Base-by-base conservation (phyloP, 2,329 filamentous ascomycete genomes). In the Trichophyton mentagrophytes region DNA sequence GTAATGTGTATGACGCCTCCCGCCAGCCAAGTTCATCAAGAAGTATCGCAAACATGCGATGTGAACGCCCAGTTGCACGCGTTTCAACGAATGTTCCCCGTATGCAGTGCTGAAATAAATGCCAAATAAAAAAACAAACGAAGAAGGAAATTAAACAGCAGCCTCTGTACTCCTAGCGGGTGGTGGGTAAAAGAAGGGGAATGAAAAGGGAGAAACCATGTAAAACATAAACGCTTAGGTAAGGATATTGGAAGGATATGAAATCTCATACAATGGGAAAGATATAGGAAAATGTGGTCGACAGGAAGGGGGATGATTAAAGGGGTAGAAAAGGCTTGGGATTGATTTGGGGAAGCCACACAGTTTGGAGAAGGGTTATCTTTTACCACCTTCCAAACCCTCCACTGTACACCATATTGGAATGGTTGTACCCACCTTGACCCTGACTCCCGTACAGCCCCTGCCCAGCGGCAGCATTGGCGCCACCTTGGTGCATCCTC, bases 401-500 rank as follows among this genome's bases (percentile, higher is more conserved):
- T 72, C 83, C 84, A 73, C 78, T 78, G 76, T 95, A 95, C 82
- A 95, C 88, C 84, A 89, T 87, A 76, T 80, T 85, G 70, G 85
- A 74, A 63, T 79, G 79, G 67, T 88, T 90, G 84, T 95, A 96
- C 87, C 89, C 90, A 93, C 90, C 90, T 92, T 82, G 81, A 74
- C 81, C 80, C 77, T 95, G 88, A 78, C 88, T 88, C 78, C 87
- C 87, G 79, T 93, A 95, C 76, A 93, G 82, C 77, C 88, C 89
- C 83, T 93, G 89, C 77, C 88, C 87, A 79, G 86, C 86, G 68
- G 70, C 70, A 70, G 72, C 68, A 82, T 87, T 86, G 78, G 85
- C 85, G 82, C 85, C 88, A 79, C 85, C 87, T 80, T 93, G 89
- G 78, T 95, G 91, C 83, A 95, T 88, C 83, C 91, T 89, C 77